Percentiles rank a stretch among this genome's conserved stretches.
These are phyloP conservation scores for Sequoiadendron giganteum DNA, from an alignment of 75 land plant species.

Conservation along the genomic window DNA sequence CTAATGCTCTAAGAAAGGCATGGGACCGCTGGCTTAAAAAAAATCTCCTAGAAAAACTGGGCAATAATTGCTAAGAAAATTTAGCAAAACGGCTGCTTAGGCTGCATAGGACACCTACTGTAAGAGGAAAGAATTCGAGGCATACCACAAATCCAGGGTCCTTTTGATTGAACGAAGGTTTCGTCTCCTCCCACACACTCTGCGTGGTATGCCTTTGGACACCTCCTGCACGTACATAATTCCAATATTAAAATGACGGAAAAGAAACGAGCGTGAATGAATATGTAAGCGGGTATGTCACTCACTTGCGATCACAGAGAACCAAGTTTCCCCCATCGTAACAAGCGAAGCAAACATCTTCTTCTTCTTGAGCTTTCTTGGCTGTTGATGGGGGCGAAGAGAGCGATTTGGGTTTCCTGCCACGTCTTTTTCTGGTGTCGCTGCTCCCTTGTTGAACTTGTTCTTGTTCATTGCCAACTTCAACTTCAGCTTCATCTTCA, in stretches of 20 bases:
- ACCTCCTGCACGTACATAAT: conserved; percentile 48
- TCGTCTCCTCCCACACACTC: conserved; percentile 89
- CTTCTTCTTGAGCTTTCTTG: conserved; percentile 56
- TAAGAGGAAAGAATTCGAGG: background rate
- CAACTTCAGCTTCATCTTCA: background rate
- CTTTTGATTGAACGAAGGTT: conserved; percentile 69
- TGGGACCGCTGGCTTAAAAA: background rate
- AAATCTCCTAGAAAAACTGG: background rate
- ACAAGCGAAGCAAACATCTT: conserved; percentile 94
- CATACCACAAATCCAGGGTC: conserved; percentile 93
- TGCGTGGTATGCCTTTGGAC: conserved; percentile 96
- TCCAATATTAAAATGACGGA: background rate
- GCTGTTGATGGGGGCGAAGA: conserved; percentile 9
- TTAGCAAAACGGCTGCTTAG: background rate
- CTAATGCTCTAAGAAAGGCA: background rate
- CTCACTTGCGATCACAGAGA: conserved; percentile 85
- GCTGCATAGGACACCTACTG: background rate
- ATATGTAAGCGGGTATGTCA: background rate
- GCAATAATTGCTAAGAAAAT: background rate
- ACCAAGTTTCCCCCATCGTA: conserved; percentile 92
- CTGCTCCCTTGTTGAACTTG: background rate
- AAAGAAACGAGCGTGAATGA: background rate
- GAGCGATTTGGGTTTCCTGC: background rate
- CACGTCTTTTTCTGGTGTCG: background rate
- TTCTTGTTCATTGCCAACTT: background rate